phyloP scores from a whole-genome alignment of 371 early-diverging fungal species.

The Batrachochytrium dendrobatidis region DNA sequence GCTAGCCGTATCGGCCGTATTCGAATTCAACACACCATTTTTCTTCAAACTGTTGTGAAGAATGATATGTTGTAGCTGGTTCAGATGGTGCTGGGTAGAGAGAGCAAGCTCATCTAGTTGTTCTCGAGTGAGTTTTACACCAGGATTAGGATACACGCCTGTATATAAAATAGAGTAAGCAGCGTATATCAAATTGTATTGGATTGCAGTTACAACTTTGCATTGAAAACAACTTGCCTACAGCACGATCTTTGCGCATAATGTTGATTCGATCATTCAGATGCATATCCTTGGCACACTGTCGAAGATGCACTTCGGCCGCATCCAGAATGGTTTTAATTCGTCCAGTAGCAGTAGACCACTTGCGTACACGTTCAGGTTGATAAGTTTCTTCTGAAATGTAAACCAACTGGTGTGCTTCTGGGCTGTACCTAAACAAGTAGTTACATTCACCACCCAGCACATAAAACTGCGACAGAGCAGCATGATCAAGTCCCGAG shows the following conservation, averaged over 20 bases:
- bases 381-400: conserved; percentile 46
- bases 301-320: conserved; percentile 53
- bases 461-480: conserved; percentile 58
- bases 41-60: conserved; percentile 4
- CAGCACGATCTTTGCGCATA: conserved; percentile 64
- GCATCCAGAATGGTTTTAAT: conserved; percentile 60
- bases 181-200: background rate
- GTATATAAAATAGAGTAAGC: background rate
- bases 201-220: background rate
- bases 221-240: conserved; percentile 39
- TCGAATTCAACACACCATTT: background rate
- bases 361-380: conserved; percentile 14
- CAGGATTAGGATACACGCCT: conserved; percentile 32
- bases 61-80: conserved; percentile 22
- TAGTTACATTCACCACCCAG: conserved; percentile 58
- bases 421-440: conserved; percentile 55
- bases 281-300: conserved; percentile 53
- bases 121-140: conserved; percentile 49
- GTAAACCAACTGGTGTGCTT: conserved; percentile 48
- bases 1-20: no score
- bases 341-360: conserved; percentile 25
- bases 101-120: conserved; percentile 44
- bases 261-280: conserved; percentile 43
- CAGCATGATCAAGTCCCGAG: conserved; percentile 37
- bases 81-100: conserved; percentile 23